phyloP scores from a whole-genome alignment of 257 asterid genomes.

The Solanum medicagineum region DNA sequence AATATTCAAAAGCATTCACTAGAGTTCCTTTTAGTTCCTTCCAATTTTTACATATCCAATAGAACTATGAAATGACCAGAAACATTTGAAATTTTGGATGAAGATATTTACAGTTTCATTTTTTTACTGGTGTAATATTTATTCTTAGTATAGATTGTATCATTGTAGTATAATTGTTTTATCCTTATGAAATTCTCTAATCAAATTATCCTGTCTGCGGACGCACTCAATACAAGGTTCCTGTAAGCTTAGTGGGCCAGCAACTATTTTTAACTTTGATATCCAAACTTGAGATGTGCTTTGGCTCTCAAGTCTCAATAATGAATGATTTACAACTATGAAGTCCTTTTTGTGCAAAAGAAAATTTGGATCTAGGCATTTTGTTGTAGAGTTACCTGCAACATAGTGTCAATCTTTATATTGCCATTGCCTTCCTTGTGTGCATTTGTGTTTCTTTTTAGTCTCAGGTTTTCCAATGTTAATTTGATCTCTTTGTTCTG shows the following conservation, averaged over 20 bases:
- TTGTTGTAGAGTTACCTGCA: neutral
- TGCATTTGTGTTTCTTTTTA: neutral
- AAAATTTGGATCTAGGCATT: neutral
- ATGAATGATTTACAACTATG: neutral
- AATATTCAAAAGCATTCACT: neutral
- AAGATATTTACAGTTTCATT: neutral
- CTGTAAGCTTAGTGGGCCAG: neutral
- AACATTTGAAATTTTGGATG: neutral
- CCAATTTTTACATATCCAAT: neutral
- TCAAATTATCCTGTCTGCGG: neutral
- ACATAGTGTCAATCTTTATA: neutral
- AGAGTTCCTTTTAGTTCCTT: neutral
- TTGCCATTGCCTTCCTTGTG: neutral
- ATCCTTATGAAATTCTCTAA: neutral
- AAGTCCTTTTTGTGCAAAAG: neutral
- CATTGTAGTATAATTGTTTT: neutral
- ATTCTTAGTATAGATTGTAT: neutral
- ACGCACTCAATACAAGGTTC: neutral
- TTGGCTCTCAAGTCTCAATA: neutral
- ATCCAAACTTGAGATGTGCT: neutral
- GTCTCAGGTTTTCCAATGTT: neutral
- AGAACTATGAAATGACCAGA: neutral
- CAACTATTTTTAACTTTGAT: neutral
- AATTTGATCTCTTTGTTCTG: neutral
- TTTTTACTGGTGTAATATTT: neutral